Evolutionary conservation across 306 rosid species (phyloP).

Genomic region (Glycine tomentella): DNA sequence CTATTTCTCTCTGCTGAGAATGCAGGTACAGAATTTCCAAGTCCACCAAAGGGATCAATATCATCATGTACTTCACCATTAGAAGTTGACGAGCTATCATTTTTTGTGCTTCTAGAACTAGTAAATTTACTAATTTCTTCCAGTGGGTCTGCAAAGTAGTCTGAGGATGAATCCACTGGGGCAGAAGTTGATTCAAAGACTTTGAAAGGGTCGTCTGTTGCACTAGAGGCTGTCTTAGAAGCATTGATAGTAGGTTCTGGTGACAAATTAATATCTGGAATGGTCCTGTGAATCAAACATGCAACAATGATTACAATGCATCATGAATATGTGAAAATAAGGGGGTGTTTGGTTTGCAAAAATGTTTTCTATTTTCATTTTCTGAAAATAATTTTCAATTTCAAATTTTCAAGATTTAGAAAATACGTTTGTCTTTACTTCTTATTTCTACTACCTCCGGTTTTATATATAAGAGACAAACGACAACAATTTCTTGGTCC

Average conservation of each 20-base stretch:
- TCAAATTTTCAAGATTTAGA: too few species aligned
- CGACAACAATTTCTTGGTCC: too few species aligned
- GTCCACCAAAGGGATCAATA: conserved; percentile 77
- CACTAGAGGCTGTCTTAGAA: conserved; percentile 62
- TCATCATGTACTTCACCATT: conserved; percentile 71
- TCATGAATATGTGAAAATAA: conserved; percentile 37
- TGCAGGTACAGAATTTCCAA: conserved; percentile 75
- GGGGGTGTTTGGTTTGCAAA: not conserved
- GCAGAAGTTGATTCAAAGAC: conserved; percentile 59
- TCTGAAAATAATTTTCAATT: too few species aligned
- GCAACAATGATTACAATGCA: conserved; percentile 36
- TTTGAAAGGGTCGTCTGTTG: conserved; percentile 72
- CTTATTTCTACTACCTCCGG: too few species aligned
- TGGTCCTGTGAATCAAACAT: conserved; percentile 63
- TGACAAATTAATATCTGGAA: conserved; percentile 68
- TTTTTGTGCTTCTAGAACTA: conserved; percentile 66
- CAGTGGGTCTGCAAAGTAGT: conserved; percentile 65
- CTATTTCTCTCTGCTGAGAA: conserved; percentile 71
- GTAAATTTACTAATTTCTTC: conserved; percentile 76
- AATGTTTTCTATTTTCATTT: too few species aligned
- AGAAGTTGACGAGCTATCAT: conserved; percentile 54
- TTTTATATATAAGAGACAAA: too few species aligned
- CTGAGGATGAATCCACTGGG: conserved; percentile 53
- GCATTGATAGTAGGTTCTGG: conserved; percentile 57
- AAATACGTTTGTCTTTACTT: too few species aligned